Conservation (phyloP, 31 red algal genomes). For the Asparagopsis taxiformis region DNA sequence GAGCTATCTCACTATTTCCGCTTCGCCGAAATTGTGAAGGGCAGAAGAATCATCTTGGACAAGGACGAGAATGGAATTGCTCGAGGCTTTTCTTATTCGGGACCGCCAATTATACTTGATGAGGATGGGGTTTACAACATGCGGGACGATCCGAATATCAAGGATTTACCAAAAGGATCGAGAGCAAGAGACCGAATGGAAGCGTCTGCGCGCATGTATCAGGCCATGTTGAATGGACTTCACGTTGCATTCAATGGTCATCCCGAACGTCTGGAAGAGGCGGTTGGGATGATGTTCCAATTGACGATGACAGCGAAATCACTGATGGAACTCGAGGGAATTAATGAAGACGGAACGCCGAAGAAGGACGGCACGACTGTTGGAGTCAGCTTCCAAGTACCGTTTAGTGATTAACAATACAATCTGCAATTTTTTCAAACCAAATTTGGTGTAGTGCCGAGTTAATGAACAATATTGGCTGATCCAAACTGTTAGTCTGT, state of each 20-base stretch:
- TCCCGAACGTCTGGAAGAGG: not conserved
- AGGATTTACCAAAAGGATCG: slow-evolving; percentile 5
- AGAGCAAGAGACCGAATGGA: not conserved
- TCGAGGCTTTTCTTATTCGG: slow-evolving; percentile 1
- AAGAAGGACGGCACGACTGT: no score
- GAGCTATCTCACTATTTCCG: not conserved
- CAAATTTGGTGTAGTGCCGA: no score
- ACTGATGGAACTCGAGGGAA: not conserved
- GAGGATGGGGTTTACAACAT: slow-evolving; percentile 22
- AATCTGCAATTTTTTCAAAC: no score
- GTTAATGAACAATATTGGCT: no score
- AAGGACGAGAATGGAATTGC: not conserved
- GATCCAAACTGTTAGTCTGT: no score
- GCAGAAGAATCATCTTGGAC: not conserved
- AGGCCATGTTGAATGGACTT: slow-evolving; percentile 8
- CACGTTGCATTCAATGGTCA: slow-evolving; percentile 2
- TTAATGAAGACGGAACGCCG: no score
- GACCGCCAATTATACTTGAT: slow-evolving; percentile 2
- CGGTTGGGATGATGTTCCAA: slow-evolving; percentile 10
- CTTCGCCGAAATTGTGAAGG: not conserved
- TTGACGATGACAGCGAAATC: not conserved
- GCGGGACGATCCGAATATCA: slow-evolving; percentile 23
- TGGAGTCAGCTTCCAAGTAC: no score
- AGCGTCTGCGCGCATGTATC: slow-evolving; percentile 11
- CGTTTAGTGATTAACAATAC: no score